Evolutionary conservation across 805 yeast species (phyloP).

Genomic region (Clavispora phyllophila): DNA sequence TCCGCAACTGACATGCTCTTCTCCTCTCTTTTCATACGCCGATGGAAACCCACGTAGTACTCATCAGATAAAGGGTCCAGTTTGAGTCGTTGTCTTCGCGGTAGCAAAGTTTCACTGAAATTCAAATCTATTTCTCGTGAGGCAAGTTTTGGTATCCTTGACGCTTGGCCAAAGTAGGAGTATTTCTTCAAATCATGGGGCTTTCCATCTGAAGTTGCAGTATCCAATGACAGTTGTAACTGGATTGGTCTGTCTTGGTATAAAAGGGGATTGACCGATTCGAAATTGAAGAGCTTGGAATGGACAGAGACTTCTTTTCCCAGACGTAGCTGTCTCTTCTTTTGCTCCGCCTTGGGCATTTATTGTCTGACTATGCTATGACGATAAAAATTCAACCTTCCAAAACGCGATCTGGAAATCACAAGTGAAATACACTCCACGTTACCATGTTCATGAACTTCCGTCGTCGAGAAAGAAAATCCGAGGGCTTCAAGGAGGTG

Average conservation of each 20-base stretch:
- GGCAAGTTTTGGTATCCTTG: background rate
- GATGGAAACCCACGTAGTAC: slow-evolving; percentile 44
- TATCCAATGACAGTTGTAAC: slow-evolving; percentile 6
- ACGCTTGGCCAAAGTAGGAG: slow-evolving; percentile 10
- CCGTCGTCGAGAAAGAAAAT: slow-evolving; percentile 1
- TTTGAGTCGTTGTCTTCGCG: slow-evolving; percentile 17
- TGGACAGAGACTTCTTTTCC: slow-evolving; percentile 12
- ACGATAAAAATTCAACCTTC: background rate
- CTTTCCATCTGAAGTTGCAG: slow-evolving; percentile 1
- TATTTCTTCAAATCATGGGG: slow-evolving; percentile 6
- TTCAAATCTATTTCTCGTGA: background rate
- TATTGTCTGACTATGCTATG: background rate
- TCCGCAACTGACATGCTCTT: slow-evolving; percentile 53
- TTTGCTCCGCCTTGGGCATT: slow-evolving; percentile 4
- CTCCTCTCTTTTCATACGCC: slow-evolving; percentile 61
- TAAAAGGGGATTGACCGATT: slow-evolving; percentile 23
- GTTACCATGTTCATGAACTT: background rate
- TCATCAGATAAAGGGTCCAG: slow-evolving; percentile 44
- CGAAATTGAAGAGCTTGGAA: slow-evolving; percentile 30
- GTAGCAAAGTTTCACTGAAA: slow-evolving; percentile 5
- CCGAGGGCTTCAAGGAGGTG: background rate
- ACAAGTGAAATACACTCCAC: background rate
- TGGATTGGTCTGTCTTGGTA: slow-evolving; percentile 18
- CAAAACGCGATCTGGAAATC: background rate
- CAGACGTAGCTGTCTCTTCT: slow-evolving; percentile 26